Conservation (phyloP, 768 basidiomycete genomes). For the Thelephora aurantiotincta region DNA sequence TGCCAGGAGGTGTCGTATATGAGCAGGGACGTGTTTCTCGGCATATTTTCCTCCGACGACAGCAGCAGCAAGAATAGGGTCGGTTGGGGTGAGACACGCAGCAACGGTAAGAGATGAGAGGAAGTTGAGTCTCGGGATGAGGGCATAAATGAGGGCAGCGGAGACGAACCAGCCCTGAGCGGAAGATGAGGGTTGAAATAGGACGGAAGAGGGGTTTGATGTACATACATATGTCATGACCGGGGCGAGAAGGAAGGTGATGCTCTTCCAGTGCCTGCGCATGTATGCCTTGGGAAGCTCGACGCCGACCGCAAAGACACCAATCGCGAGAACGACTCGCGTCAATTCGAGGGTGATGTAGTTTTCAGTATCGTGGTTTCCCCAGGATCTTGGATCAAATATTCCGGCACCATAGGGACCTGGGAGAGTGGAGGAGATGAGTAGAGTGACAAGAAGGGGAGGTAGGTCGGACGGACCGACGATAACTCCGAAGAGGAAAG, state of each 20-base stretch:
- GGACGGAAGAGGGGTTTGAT: background rate
- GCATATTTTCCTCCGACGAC: slow-evolving; percentile 95
- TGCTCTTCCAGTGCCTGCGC: slow-evolving; percentile 80
- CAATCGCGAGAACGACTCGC: slow-evolving; percentile 86
- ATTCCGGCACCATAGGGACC: slow-evolving; percentile 75
- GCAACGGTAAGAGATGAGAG: slow-evolving; percentile 82
- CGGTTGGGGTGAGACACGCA: slow-evolving; percentile 88
- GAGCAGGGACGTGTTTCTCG: slow-evolving; percentile 89
- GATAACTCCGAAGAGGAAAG: slow-evolving; percentile 86
- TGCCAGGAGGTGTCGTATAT: slow-evolving; percentile 51
- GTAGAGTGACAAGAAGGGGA: background rate
- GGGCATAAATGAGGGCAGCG: slow-evolving; percentile 78
- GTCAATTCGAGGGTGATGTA: slow-evolving; percentile 83
- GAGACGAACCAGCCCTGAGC: slow-evolving; percentile 87
- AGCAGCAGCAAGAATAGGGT: slow-evolving; percentile 86
- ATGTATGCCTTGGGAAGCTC: slow-evolving; percentile 96
- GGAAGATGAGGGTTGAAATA: background rate
- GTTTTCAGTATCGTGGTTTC: slow-evolving; percentile 37
- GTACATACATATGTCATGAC: slow-evolving; percentile 72
- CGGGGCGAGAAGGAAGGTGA: slow-evolving; percentile 72
- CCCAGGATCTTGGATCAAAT: slow-evolving; percentile 76
- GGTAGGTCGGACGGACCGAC: slow-evolving; percentile 38
- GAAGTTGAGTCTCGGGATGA: slow-evolving; percentile 84
- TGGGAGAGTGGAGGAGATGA: slow-evolving; percentile 14
- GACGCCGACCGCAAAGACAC: slow-evolving; percentile 96